Evolutionary conservation across 805 yeast genomes (phyloP), one percentile per base, ranked within the genome.

Genomic region (Brettanomyces custersianus): DNA sequence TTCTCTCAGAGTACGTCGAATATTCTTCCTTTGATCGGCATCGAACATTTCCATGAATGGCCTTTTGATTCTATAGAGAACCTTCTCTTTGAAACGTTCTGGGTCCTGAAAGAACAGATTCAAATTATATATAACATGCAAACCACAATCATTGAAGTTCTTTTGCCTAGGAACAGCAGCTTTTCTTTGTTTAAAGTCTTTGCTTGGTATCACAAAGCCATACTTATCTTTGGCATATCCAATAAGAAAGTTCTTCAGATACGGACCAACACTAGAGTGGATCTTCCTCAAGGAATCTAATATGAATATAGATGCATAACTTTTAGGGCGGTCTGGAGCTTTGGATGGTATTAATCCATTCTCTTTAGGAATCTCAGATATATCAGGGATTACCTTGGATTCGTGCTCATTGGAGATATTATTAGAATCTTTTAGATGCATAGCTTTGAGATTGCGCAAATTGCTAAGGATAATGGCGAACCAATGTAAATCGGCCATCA

Each of bases 81-180:
- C 43, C 16, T 40, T 40, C 9, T 36, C 34, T 15, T 37, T 34
- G 35, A 84, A 77, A 18, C 53, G 62, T 0, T 46, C 46, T 0
- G 76, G 72, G 27, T 71, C 57, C 18, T 60, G 59, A 31, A 80
- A 62, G 57, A 84, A 77, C 42, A 69, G 73, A 38, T 65, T 62
- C 10, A 79, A 68, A 47, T 82, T 87, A 46, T 79, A 79, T 12
- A 92, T 79, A 2, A 90, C 83, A 59, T 84, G 96, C 16, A 92
- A 74, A 2, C 98, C 98, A 62, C 98, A 92, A 54, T 92, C 98
- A 52, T 87, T 84, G 59, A 79, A 77, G 54, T 92, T 92, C 21
- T 77, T 76, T 51, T 92, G 98, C 40, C 69, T 75, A 1, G 96
- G 95, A 0, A 86, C 92, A 4, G 62, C 51, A 17, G 52, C 44